A percentile compares a stretch with the other conserved stretches of the same genome.
phyloP scores from a whole-genome alignment of 1,139 yeast genomes.

The Saccharomyces hybrid region DNA sequence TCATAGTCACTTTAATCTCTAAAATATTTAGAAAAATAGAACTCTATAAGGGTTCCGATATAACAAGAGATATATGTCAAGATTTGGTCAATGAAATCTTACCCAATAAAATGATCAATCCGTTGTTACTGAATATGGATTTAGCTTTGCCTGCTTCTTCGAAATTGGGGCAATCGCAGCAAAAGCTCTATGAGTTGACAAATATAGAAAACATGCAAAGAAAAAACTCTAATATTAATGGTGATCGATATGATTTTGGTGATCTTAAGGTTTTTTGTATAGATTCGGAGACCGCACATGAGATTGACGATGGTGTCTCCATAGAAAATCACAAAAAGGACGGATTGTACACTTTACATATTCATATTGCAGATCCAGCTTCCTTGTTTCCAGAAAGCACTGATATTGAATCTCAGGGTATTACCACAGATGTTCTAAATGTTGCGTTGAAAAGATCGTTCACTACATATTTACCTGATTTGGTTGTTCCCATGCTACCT shows the following conservation, averaged over 20 bases:
- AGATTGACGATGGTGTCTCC: constrained; percentile 90
- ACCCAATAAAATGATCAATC: constrained; percentile 7
- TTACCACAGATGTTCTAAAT: constrained; percentile 43
- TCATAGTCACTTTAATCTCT: constrained; percentile 17
- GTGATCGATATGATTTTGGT: constrained; percentile 39
- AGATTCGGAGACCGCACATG: constrained; percentile 74
- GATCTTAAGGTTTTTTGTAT: constrained; percentile 68
- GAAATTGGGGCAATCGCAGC: constrained; percentile 8
- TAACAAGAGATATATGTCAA: constrained; percentile 24
- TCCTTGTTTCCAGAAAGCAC: constrained; percentile 39
- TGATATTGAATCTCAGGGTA: constrained; percentile 19
- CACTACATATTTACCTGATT: constrained; percentile 72
- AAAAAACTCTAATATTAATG: constrained; percentile 35
- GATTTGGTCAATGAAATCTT: constrained; percentile 15
- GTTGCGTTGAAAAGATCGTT: constrained; percentile 56
- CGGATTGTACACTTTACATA: constrained; percentile 40
- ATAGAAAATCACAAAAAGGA: constrained; percentile 36
- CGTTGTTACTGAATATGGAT: constrained; percentile 20
- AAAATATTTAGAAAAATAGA: constrained; percentile 21
- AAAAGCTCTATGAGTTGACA: constrained; percentile 24
- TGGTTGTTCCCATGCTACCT: constrained; percentile 67
- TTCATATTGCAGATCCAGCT: constrained; percentile 87
- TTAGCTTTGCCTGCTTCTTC: constrained; percentile 18
- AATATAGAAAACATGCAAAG: not conserved
- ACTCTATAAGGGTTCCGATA: constrained; percentile 20